phyloP scores from a whole-genome alignment of 768 basidiomycete genomes.

The Mycena capillaripes region DNA sequence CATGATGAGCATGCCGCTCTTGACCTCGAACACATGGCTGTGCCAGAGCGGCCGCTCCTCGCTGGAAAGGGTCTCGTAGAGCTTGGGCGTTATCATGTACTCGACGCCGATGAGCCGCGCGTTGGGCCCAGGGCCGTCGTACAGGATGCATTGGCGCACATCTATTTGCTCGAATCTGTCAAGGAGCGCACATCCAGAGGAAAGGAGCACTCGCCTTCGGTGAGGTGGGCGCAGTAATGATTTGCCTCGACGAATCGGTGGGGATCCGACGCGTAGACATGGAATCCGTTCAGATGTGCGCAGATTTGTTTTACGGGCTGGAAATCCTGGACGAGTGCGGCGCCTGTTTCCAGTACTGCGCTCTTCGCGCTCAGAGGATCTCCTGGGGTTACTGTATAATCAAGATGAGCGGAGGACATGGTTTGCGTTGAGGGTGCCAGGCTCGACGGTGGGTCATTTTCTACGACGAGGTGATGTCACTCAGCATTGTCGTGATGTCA shows the following conservation, averaged over 20 bases:
- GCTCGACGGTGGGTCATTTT: no score
- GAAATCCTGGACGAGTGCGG: constrained; percentile 27
- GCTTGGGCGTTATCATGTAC: constrained; percentile 62
- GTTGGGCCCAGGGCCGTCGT: constrained; percentile 55
- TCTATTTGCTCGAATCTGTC: background rate
- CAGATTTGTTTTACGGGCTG: constrained; percentile 28
- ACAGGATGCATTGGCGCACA: constrained; percentile 56
- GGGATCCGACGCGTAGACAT: constrained; percentile 32
- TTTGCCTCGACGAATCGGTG: constrained; percentile 43
- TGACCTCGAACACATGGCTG: constrained; percentile 63
- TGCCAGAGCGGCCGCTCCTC: constrained; percentile 69
- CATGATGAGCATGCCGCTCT: constrained; percentile 38
- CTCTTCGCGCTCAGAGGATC: constrained; percentile 20
- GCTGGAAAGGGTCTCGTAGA: constrained; percentile 55
- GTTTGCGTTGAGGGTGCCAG: no score
- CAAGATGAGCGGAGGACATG: background rate
- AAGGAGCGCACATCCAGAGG: background rate
- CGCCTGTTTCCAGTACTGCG: constrained; percentile 25
- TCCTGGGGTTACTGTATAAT: constrained; percentile 10
- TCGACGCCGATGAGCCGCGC: constrained; percentile 68
- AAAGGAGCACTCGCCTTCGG: constrained; percentile 36
- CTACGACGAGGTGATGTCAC: no score
- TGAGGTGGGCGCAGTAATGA: constrained; percentile 53
- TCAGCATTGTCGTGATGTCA: no score
- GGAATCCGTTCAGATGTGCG: constrained; percentile 36